Percentiles rank a stretch among this genome's conserved stretches.
These are phyloP conservation scores for Glycine soja DNA, from an alignment of 306 rosid species.

Conservation along the genomic window DNA sequence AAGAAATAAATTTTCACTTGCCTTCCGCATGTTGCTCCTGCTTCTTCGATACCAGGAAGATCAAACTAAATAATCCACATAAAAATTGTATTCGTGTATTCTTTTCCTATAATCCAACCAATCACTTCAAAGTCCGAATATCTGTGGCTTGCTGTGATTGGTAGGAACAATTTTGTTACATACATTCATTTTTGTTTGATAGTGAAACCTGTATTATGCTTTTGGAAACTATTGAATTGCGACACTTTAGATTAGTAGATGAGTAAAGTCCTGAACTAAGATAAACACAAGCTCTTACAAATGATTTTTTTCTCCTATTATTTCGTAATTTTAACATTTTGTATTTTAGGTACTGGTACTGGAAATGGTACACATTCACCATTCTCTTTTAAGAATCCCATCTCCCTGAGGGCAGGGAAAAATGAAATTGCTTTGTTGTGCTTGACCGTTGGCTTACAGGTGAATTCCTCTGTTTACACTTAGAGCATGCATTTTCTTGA, in stretches of 20 bases:
- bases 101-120: neutral
- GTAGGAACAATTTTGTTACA: neutral
- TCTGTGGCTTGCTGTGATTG: neutral
- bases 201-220: slow-evolving; percentile 4
- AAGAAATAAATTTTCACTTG: too few relatives aligned
- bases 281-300: slow-evolving; percentile 7
- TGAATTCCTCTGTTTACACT: slow-evolving; percentile 45
- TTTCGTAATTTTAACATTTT: slow-evolving; percentile 21
- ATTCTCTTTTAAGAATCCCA: slow-evolving; percentile 62
- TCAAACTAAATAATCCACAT: too few relatives aligned
- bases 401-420: slow-evolving; percentile 80
- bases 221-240: slow-evolving; percentile 5
- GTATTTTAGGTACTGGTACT: slow-evolving; percentile 70
- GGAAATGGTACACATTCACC: slow-evolving; percentile 88
- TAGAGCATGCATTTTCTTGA: slow-evolving; percentile 20
- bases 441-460: slow-evolving; percentile 94
- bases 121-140: neutral
- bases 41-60: too few relatives aligned
- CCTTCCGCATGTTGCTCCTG: too few relatives aligned
- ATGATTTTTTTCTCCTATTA: neutral
- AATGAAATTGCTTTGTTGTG: slow-evolving; percentile 83
- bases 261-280: slow-evolving; percentile 10
- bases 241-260: slow-evolving; percentile 1
- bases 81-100: neutral
- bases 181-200: slow-evolving; percentile 13